Percentiles rank a stretch among this genome's conserved stretches.
Evolutionary conservation across 2,329 filamentous ascomycete species (phyloP).

Genomic region (Fusarium sulawesiense): DNA sequence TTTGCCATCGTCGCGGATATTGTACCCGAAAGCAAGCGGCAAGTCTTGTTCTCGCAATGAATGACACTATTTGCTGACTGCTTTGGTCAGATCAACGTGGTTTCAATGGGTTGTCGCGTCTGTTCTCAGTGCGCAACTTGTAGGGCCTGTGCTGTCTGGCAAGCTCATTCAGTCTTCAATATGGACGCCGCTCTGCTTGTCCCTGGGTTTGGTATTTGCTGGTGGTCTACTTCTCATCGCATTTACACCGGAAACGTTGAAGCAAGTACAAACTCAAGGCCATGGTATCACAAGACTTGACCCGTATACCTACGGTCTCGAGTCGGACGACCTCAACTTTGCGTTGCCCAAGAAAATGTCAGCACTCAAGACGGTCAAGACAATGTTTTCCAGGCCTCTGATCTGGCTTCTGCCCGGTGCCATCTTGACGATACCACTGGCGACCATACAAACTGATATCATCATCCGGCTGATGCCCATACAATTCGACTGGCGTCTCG

Average conservation of each 20-base stretch:
- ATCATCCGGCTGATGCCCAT: conserved; percentile 43
- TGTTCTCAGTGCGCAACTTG: conserved; percentile 37
- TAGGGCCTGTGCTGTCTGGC: conserved; percentile 35
- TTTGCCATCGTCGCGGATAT: conserved; percentile 45
- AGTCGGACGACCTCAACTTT: not conserved
- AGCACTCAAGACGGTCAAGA: conserved; percentile 9
- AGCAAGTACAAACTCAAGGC: not conserved
- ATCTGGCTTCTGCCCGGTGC: conserved; percentile 43
- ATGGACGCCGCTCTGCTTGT: conserved; percentile 40
- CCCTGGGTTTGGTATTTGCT: conserved; percentile 28
- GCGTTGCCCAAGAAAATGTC: not conserved
- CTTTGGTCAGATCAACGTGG: conserved; percentile 33
- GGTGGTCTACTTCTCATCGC: conserved; percentile 30
- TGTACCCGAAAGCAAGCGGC: conserved; percentile 30
- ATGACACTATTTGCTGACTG: not conserved
- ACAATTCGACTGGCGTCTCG: conserved; percentile 42
- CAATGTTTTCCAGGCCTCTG: conserved; percentile 34
- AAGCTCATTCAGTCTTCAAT: conserved; percentile 31
- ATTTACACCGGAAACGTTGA: conserved; percentile 42
- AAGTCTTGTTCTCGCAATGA: not conserved
- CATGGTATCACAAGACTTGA: too few species aligned
- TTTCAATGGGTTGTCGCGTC: conserved; percentile 44
- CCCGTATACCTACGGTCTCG: not conserved
- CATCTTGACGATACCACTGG: conserved; percentile 39
- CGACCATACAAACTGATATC: conserved; percentile 39